Conservation (phyloP, 73 alveolate species). For the Paramecium biaurelia region DNA sequence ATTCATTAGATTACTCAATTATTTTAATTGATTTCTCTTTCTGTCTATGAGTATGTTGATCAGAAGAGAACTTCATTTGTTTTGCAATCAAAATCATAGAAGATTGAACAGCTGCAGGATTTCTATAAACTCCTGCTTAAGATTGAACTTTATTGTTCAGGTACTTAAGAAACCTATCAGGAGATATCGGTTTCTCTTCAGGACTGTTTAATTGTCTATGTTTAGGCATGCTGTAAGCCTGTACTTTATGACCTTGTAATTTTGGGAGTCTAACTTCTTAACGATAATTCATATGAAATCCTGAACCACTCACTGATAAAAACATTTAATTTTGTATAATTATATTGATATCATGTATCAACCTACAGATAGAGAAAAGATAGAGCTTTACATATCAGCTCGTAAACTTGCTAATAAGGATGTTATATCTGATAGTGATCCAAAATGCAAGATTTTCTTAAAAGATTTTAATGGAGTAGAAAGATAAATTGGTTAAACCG, state of each 20-base stretch:
- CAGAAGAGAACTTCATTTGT: conserved; percentile 16
- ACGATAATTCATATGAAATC: conserved; percentile 20
- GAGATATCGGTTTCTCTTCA: conserved; percentile 7
- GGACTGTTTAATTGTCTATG: conserved; percentile 26
- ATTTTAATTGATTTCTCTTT: conserved; percentile 4
- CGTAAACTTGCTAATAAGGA: conserved; percentile 70
- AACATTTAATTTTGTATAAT: not conserved
- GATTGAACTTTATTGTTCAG: conserved; percentile 26
- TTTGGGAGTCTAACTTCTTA: conserved; percentile 20
- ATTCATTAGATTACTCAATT: not conserved
- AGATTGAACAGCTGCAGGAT: not conserved
- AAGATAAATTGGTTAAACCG: conserved; percentile 67
- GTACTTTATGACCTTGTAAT: not conserved
- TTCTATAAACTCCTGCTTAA: not conserved
- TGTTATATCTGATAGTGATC: conserved; percentile 75
- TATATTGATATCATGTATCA: not conserved
- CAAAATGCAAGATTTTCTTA: conserved; percentile 55
- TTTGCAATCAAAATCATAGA: conserved; percentile 37
- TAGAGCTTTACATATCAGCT: conserved; percentile 72
- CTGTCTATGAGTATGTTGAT: conserved; percentile 34
- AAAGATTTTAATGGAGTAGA: not conserved
- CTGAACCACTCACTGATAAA: conserved; percentile 55
- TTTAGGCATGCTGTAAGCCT: not conserved
- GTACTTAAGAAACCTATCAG: conserved; percentile 22
- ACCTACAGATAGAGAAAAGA: conserved; percentile 52